A percentile compares a stretch with the other conserved stretches of the same genome.
Evolutionary conservation across 2,329 filamentous ascomycete species (phyloP).

Genomic region (Didymella pomorum): DNA sequence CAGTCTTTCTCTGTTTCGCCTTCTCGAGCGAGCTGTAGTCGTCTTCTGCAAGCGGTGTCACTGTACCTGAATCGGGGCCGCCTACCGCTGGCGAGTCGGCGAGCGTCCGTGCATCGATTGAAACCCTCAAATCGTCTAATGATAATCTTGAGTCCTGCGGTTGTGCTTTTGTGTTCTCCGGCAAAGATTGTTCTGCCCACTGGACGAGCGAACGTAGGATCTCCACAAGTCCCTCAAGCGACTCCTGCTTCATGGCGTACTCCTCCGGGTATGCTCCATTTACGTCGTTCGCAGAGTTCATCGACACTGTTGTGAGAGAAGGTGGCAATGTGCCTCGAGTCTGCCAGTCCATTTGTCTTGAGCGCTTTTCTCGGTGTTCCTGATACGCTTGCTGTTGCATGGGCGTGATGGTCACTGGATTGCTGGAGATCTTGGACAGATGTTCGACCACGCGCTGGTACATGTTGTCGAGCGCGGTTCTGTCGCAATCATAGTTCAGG

Average conservation of each 20-base stretch:
- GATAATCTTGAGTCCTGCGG: slow-evolving; percentile 59
- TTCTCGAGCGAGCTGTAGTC: slow-evolving; percentile 94
- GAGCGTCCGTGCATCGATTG: slow-evolving; percentile 73
- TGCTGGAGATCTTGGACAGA: slow-evolving; percentile 83
- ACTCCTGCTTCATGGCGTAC: slow-evolving; percentile 88
- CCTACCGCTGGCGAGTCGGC: slow-evolving; percentile 65
- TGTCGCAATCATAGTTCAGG: slow-evolving; percentile 97
- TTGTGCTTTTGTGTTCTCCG: slow-evolving; percentile 55
- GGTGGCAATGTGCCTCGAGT: slow-evolving; percentile 85
- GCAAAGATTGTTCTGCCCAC: slow-evolving; percentile 79
- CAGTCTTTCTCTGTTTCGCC: slow-evolving; percentile 92
- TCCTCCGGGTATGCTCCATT: slow-evolving; percentile 84
- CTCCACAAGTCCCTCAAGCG: slow-evolving; percentile 87
- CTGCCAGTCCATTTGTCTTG: slow-evolving; percentile 79
- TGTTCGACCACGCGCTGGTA: slow-evolving; percentile 95
- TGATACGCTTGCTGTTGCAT: slow-evolving; percentile 86
- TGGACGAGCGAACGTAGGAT: slow-evolving; percentile 88
- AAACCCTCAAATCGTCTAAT: slow-evolving; percentile 70
- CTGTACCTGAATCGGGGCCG: slow-evolving; percentile 59
- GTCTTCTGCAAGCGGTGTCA: slow-evolving; percentile 69
- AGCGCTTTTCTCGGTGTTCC: slow-evolving; percentile 72
- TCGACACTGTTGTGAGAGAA: slow-evolving; percentile 80
- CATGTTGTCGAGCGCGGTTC: slow-evolving; percentile 91
- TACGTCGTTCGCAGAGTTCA: slow-evolving; percentile 63
- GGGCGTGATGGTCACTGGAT: slow-evolving; percentile 76